Base-by-base conservation (phyloP, 176 grass and related monocot species). In the Paspalum vaginatum region DNA sequence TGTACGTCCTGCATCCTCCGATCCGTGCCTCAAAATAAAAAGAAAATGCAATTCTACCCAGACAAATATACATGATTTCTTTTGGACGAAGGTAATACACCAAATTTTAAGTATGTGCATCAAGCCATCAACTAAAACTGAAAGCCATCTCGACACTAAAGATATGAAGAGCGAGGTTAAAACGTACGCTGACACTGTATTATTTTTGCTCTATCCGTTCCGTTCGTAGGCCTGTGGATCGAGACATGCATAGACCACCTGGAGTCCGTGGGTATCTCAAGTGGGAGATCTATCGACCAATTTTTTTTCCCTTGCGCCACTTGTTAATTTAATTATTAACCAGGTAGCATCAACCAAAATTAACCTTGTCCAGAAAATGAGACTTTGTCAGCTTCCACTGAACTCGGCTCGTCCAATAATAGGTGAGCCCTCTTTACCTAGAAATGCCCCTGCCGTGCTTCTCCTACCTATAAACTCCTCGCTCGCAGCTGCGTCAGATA, bases 351-450 rank as follows among this genome's bases (percentile, higher is more conserved):
- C 71, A 80, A 79, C 60, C 18, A 49, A 21, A 17, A 58, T 83
- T n/a, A n/a, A n/a, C n/a, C 14, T 59, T 52, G 39, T 54, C 76
- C 80, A 74, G 56, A 74, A 70, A 81, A n/a, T 72, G 65, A 18
- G 64, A 50, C 49, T 47, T 42, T 63, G 65, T 84, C 81, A 80
- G 69, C 68, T 46, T 75, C 61, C 75, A 76, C 64, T 65, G 25
- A 81, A 85, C 53, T 89, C 55, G 22, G 49, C 64, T 37, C 18
- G 64, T 70, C 77, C 87, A 72, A 63, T 61, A 72, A 77, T 17
- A 8, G 9, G 3, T 7, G 10, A 89, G 77, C 64, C 54, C 70
- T 66, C 49, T 26, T 0, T 14, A 8, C 52, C 76, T 53, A 52
- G 44, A 79, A 20, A 58, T 17, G 8, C 38, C 26, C 24, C 84